A percentile compares a stretch with the other conserved stretches of the same genome.
Evolutionary conservation across 345 rosid species (phyloP).

Genomic region (Linum tenue): DNA sequence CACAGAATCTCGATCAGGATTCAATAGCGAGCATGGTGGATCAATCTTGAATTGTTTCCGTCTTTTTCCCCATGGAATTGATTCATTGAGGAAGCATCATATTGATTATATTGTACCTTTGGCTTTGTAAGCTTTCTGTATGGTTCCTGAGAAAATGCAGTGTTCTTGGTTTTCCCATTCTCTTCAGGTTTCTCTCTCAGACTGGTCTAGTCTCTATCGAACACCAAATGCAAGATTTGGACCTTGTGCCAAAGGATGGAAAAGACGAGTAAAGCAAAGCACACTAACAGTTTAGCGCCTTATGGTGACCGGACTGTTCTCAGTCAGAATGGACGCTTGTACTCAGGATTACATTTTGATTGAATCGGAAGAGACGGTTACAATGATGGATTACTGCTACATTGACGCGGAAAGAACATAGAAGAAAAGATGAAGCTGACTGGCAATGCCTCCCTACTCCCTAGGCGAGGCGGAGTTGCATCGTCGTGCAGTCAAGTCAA

Average conservation of each 20-base stretch:
- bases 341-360: background rate
- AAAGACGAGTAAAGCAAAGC: conserved; percentile 14
- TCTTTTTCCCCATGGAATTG: too few species aligned
- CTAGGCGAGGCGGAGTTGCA: background rate
- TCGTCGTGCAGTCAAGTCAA: background rate
- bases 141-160: background rate
- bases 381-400: background rate
- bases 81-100: too few species aligned
- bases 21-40: too few species aligned
- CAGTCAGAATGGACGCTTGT: too few species aligned
- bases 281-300: conserved; percentile 8
- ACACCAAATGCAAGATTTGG: conserved; percentile 68
- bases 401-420: conserved; percentile 12
- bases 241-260: conserved; percentile 44
- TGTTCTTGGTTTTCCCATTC: conserved; percentile 3
- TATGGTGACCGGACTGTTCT: background rate
- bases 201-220: conserved; percentile 76
- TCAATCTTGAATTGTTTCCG: background rate
- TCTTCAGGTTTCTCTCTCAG: conserved; percentile 76
- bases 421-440: conserved; percentile 8
- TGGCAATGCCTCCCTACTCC: background rate
- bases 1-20: too few species aligned
- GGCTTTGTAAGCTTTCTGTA: background rate
- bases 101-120: too few species aligned
- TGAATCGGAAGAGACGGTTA: conserved; percentile 15